Base-by-base conservation (phyloP, 371 early-diverging fungal species). In the Catenaria anguillulae region DNA sequence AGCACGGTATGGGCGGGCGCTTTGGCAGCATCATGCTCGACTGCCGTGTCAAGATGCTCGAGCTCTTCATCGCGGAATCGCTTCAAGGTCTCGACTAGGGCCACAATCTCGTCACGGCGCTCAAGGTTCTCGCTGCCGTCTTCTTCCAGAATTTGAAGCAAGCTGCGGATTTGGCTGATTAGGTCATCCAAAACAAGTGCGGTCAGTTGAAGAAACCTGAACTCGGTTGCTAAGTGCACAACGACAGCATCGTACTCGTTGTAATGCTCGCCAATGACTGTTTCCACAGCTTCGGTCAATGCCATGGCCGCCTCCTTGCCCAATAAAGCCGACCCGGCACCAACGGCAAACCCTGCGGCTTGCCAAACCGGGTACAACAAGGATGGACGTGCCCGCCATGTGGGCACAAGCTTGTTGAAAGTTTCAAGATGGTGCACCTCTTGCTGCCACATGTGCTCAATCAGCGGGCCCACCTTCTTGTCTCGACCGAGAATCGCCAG, bases 231-330 rank as follows among this genome's bases (percentile, higher is more conserved):
- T n/a, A n/a, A n/a, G n/a, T n/a, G n/a, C n/a, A n/a, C n/a, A n/a
- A n/a, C n/a, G n/a, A n/a, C n/a, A n/a, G n/a, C n/a, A 55, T 5
- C 40, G 40, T 80, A 85, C 81, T 93, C 92, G 68, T 96, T 90
- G 70, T 97, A 97, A 67, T 97, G 97, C 48, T 84, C 74, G n/a
- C 96, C 96, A 71, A 97, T 95, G 23, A 88, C 89, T 0, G 94
- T 92, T 72, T 97, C 97, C 23, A 95, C 97, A 0, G 97, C 97
- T 67, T 97, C 97, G 0, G 97, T 97, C 71, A 94, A 94, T 3
- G 93, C 90, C 97, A 97, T 97, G 33, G 95, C 94, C 6, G 93
- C 92, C 62, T 90, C 88, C 65, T 88, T 86, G 21, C 97, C 97
- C 68, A 96, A 65, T 62, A 90, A 56, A 6, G 94, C 97, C 0